phyloP scores from a whole-genome alignment of 495 filamentous ascomycete species.

The Podospora appendiculata region DNA sequence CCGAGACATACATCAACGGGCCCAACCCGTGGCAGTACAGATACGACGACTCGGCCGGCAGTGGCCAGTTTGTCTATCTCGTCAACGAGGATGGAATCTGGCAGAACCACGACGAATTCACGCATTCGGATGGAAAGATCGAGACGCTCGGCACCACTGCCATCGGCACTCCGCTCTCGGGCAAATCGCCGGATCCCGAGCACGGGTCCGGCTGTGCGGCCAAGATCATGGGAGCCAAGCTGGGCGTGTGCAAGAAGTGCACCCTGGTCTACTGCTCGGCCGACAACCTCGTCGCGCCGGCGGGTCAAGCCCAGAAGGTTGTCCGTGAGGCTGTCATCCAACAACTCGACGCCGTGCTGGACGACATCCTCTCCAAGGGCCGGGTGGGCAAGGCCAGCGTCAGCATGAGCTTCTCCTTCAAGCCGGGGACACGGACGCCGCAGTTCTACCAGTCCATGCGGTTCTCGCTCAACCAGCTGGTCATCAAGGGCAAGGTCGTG shows the following conservation, averaged over 20 bases:
- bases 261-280: not conserved
- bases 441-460: too few relatives aligned
- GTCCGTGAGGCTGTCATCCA: too few relatives aligned
- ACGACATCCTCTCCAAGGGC: not conserved
- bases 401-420: not conserved
- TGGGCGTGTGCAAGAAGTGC: not conserved
- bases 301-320: too few relatives aligned
- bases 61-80: not conserved
- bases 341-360: not conserved
- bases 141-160: too few relatives aligned
- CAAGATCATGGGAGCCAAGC: not conserved
- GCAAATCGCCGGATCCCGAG: not conserved
- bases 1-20: not conserved
- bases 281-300: too few relatives aligned
- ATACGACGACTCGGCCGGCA: not conserved
- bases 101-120: not conserved
- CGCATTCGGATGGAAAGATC: not conserved
- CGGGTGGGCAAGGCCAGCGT: not conserved
- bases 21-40: not conserved
- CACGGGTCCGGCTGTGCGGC: not conserved
- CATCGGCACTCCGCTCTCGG: too few relatives aligned
- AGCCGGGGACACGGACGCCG: too few relatives aligned
- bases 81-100: not conserved
- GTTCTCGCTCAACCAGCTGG: too few relatives aligned
- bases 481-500: too few relatives aligned